Conservation (phyloP, 768 basidiomycete genomes). For the Sutorius australiensis region DNA sequence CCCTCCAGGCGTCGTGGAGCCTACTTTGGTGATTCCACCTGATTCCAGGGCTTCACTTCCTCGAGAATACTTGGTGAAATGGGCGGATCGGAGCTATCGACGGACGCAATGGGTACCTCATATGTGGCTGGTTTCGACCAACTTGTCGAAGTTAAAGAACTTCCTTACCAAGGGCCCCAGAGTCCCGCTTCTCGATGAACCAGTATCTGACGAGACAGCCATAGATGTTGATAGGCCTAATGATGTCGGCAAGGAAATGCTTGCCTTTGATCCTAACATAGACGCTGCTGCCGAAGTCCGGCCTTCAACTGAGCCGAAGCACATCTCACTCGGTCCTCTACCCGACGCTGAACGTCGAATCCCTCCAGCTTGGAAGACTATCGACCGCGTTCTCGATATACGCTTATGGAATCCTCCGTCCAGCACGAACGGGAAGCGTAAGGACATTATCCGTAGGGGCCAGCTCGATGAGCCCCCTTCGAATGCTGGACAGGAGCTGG, state of each 20-base stretch:
- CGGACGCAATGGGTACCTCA: constrained; percentile 89
- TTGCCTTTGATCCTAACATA: constrained; percentile 41
- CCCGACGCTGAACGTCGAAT: constrained; percentile 73
- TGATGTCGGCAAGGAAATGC: constrained; percentile 16
- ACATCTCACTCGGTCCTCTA: constrained; percentile 36
- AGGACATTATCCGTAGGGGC: constrained; percentile 21
- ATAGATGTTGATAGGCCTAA: constrained; percentile 29
- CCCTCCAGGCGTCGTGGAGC: constrained; percentile 61
- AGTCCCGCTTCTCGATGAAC: constrained; percentile 57
- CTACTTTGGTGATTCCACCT: constrained; percentile 38
- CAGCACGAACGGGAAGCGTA: constrained; percentile 9
- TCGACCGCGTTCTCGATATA: constrained; percentile 90
- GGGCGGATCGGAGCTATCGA: constrained; percentile 74
- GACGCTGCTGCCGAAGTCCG: constrained; percentile 35
- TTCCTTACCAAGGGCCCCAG: constrained; percentile 70
- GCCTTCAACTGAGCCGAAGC: constrained; percentile 26
- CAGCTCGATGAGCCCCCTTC: constrained; percentile 24
- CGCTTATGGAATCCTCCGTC: constrained; percentile 52
- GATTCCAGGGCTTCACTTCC: constrained; percentile 62
- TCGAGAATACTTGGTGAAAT: constrained; percentile 94
- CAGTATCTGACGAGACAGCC: constrained; percentile 27
- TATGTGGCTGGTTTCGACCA: constrained; percentile 78
- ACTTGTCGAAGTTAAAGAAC: constrained; percentile 64
- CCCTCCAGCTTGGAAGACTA: constrained; percentile 77
- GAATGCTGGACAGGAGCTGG: constrained; percentile 26